These are phyloP conservation scores for Thalassiosira livingstoniorum DNA, from an alignment of 352 stramenopile genomes.

Conservation along the genomic window DNA sequence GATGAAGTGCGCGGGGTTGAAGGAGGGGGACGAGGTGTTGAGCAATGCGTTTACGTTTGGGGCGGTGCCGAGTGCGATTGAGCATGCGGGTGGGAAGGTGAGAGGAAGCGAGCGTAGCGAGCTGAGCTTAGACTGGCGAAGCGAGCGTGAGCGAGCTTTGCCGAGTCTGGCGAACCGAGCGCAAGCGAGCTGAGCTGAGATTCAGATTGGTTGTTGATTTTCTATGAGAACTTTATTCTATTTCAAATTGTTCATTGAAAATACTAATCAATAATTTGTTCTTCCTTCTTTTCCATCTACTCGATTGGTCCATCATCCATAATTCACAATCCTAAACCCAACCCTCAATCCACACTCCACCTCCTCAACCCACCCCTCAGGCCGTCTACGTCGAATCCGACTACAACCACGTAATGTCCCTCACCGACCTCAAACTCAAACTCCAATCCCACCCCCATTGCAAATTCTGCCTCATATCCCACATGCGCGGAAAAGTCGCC, in stretches of 20 bases:
- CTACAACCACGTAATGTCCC: conserved; percentile 81
- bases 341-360: too few species aligned
- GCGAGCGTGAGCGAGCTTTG: too few species aligned
- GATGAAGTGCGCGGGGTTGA: conserved; percentile 80
- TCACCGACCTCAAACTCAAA: conserved; percentile 85
- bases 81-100: conserved; percentile 81
- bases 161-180: too few species aligned
- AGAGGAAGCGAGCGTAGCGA: background rate
- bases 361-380: conserved; percentile 21
- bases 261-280: too few species aligned
- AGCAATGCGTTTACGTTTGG: conserved; percentile 87
- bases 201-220: too few species aligned
- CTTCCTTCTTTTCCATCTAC: too few species aligned
- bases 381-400: conserved; percentile 84
- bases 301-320: too few species aligned
- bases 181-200: too few species aligned
- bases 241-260: too few species aligned
- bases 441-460: conserved; percentile 73
- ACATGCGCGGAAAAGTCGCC: conserved; percentile 88
- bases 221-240: too few species aligned
- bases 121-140: background rate
- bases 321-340: too few species aligned
- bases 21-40: conserved; percentile 84
- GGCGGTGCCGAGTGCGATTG: conserved; percentile 84
- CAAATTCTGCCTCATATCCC: conserved; percentile 84